Conservation (phyloP, 352 stramenopile species). For the Pythium vanterpoolii region DNA sequence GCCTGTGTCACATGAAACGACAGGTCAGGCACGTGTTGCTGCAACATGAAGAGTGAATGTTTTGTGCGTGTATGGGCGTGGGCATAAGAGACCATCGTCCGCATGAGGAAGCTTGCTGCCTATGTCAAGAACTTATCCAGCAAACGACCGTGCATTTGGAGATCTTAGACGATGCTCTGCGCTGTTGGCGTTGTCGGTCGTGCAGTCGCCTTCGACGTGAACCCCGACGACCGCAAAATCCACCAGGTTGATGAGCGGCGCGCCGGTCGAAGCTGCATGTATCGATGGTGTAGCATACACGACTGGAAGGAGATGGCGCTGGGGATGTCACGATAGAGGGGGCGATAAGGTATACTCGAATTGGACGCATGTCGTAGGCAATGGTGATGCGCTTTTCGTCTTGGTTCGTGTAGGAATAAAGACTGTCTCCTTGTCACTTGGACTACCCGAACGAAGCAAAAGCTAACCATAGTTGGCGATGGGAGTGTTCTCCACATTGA, state of each 20-base stretch:
- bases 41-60: too few relatives aligned
- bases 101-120: too few relatives aligned
- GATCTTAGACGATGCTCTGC: neutral
- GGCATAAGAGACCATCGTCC: too few relatives aligned
- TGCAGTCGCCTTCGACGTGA: constrained; percentile 19
- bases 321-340: neutral
- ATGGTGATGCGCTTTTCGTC: neutral
- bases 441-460: neutral
- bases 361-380: neutral
- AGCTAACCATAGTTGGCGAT: constrained; percentile 12
- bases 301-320: neutral
- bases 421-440: neutral
- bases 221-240: constrained; percentile 13
- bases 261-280: neutral
- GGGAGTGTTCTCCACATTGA: neutral
- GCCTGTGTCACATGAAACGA: neutral
- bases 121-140: neutral
- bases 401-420: neutral
- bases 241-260: neutral
- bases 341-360: neutral
- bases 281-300: neutral
- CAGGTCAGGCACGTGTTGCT: neutral
- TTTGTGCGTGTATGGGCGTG: too few relatives aligned
- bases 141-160: neutral
- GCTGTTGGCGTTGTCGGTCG: constrained; percentile 5